Conservation (phyloP, 371 early-diverging fungal species). For the Sporodiniella umbellata region DNA sequence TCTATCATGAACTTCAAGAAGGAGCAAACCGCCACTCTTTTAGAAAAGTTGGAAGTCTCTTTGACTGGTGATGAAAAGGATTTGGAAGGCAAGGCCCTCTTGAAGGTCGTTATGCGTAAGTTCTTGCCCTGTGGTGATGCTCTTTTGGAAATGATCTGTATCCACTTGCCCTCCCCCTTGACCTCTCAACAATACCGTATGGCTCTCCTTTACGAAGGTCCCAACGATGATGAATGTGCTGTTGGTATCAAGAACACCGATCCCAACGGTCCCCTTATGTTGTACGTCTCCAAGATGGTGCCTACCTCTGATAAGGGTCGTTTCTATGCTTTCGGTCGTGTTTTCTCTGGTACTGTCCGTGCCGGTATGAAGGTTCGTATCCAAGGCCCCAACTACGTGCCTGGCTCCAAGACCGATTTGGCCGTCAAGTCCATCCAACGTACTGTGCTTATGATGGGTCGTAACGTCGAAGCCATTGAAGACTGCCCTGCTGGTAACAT, state of each 20-base stretch:
- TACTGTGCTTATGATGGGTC: constrained; percentile 99
- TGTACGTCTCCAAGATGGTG: constrained; percentile 99
- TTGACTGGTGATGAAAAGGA: constrained; percentile 89
- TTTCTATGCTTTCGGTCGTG: constrained; percentile 99
- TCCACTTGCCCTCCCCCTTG: constrained; percentile 98
- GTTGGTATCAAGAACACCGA: constrained; percentile 89
- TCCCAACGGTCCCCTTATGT: constrained; percentile 97
- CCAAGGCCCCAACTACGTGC: constrained; percentile 98
- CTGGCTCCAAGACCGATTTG: constrained; percentile 94
- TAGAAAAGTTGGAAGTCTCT: constrained; percentile 88
- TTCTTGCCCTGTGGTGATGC: constrained; percentile 99
- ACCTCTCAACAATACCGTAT: constrained; percentile 94
- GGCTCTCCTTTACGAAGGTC: constrained; percentile 97
- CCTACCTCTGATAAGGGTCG: constrained; percentile 99
- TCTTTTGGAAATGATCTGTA: constrained; percentile 98
- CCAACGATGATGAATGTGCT: constrained; percentile 95
- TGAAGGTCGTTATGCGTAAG: constrained; percentile 98
- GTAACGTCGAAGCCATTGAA: constrained; percentile 96
- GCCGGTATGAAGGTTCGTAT: constrained; percentile 99
- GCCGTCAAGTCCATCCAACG: constrained; percentile 97
- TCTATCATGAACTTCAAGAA: constrained; percentile 96
- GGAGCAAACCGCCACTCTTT: constrained; percentile 78
- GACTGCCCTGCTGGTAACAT: constrained; percentile 99
- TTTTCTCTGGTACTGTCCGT: constrained; percentile 98
- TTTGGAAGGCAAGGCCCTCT: constrained; percentile 92